Conservation (phyloP, 176 grass and related monocot species). For the Themeda triandra region DNA sequence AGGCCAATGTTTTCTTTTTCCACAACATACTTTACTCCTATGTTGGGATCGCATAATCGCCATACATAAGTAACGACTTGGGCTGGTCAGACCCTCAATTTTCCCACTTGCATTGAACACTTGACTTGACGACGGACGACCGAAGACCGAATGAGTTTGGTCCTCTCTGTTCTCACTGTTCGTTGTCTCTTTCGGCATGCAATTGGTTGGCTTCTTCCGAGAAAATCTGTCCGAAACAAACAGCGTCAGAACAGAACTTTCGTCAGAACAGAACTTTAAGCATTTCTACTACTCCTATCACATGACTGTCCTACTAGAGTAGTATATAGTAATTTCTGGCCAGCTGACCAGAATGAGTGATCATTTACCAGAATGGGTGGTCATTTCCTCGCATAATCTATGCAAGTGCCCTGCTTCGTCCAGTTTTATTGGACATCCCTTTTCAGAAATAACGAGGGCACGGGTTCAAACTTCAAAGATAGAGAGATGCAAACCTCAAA, state of each 20-base stretch:
- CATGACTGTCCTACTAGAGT: not conserved
- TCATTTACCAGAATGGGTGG: not conserved
- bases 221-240: not conserved
- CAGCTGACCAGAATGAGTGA: not conserved
- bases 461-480: too few relatives aligned
- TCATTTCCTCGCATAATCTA: not conserved
- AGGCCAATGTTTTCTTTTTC: too few relatives aligned
- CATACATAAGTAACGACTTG: not conserved
- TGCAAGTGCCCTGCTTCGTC: not conserved
- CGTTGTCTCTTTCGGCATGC: not conserved
- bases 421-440: not conserved
- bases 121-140: not conserved
- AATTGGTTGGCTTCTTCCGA: constrained; percentile 7
- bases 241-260: too few relatives aligned
- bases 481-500: too few relatives aligned
- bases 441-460: too few relatives aligned
- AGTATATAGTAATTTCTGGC: not conserved
- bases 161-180: not conserved
- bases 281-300: too few relatives aligned
- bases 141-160: not conserved
- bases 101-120: not conserved
- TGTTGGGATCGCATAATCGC: not conserved
- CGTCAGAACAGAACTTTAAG: too few relatives aligned
- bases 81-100: not conserved
- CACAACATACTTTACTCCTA: too few relatives aligned